Evolutionary conservation across 2,329 filamentous ascomycete genomes (phyloP).

Genomic region (Xylariaceae sp.): DNA sequence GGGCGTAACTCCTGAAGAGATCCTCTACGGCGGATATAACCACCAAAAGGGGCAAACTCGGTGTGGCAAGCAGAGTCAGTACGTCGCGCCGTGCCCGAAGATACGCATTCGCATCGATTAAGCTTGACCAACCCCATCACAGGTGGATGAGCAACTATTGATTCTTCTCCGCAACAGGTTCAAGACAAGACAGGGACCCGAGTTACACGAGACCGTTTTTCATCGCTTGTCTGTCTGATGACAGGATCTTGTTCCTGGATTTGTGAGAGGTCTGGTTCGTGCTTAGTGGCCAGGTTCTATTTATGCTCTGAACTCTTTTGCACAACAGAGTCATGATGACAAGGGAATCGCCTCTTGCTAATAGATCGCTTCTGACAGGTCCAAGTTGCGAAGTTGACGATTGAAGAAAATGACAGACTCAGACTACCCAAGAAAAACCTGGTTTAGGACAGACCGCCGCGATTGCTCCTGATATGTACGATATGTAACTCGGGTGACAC

Average conservation of each 20-base stretch:
- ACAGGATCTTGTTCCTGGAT: slow-evolving; percentile 5
- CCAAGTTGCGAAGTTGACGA: background rate
- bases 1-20: background rate
- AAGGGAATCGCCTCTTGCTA: background rate
- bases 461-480: background rate
- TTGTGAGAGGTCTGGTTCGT: background rate
- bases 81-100: background rate
- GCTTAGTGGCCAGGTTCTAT: too few species aligned
- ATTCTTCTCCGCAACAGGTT: background rate
- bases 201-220: background rate
- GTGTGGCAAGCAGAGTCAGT: background rate
- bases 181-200: background rate
- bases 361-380: background rate
- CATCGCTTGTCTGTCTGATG: slow-evolving; percentile 5
- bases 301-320: background rate
- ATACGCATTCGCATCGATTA: background rate
- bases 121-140: background rate
- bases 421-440: background rate
- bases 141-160: background rate
- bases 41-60: background rate
- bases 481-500: background rate
- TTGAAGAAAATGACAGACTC: background rate
- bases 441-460: background rate
- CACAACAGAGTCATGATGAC: background rate
- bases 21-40: background rate